Evolutionary conservation across 202 grass and related monocot species (phyloP).

Genomic region (Panicum virgatum): DNA sequence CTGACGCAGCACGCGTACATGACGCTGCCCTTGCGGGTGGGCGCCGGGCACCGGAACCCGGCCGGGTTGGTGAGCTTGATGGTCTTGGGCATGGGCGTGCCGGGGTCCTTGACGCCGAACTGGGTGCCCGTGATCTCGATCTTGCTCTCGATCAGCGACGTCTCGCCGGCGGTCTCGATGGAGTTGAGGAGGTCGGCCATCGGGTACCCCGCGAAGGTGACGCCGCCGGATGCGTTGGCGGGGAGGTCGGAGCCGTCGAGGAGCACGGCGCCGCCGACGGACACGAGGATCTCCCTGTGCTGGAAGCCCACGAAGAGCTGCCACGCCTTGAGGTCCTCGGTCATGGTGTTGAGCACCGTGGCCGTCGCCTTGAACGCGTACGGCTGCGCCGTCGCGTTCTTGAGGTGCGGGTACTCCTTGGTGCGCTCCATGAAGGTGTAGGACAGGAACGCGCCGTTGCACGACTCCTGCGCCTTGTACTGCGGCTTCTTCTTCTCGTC

Average conservation of each 20-base stretch:
- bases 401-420: slow-evolving; percentile 85
- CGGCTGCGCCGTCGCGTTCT: slow-evolving; percentile 91
- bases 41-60: slow-evolving; percentile 68
- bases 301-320: slow-evolving; percentile 90
- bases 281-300: slow-evolving; percentile 78
- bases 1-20: slow-evolving; percentile 86
- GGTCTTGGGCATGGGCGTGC: slow-evolving; percentile 74
- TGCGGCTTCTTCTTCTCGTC: slow-evolving; percentile 31
- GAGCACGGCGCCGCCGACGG: slow-evolving; percentile 58
- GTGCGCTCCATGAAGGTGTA: slow-evolving; percentile 77
- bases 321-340: slow-evolving; percentile 73
- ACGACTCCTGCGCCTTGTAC: slow-evolving; percentile 61
- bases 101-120: slow-evolving; percentile 84
- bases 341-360: slow-evolving; percentile 77
- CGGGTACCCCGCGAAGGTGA: slow-evolving; percentile 61
- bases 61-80: slow-evolving; percentile 68
- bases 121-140: slow-evolving; percentile 83
- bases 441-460: slow-evolving; percentile 83
- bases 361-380: slow-evolving; percentile 79
- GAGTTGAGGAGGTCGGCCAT: slow-evolving; percentile 76
- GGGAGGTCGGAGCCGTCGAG: slow-evolving; percentile 64
- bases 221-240: slow-evolving; percentile 65
- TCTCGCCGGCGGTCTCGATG: slow-evolving; percentile 85
- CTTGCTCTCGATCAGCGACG: slow-evolving; percentile 63
- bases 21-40: slow-evolving; percentile 52